These are phyloP conservation scores for Rhizophagus sp. DNA, from an alignment of 192 early-diverging fungal species.

Conservation along the genomic window DNA sequence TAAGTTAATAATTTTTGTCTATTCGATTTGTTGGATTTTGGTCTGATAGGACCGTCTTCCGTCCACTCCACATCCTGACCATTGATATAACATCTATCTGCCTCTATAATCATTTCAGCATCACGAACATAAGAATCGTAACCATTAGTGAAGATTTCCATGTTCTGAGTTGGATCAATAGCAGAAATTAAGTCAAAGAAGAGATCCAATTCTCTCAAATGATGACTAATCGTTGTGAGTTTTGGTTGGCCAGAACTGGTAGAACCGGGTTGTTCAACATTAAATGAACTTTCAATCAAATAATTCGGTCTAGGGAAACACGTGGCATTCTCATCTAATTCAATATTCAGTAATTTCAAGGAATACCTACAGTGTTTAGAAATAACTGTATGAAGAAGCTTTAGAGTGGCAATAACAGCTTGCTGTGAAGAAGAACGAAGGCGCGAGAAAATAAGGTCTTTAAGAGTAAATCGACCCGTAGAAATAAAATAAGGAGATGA, in stretches of 20 bases:
- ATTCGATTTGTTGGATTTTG: constrained; percentile 37
- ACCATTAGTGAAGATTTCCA: constrained; percentile 55
- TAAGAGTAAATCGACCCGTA: constrained; percentile 64
- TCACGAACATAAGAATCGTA: constrained; percentile 59
- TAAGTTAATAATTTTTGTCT: constrained; percentile 34
- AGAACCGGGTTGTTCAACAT: neutral
- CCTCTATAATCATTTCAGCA: constrained; percentile 49
- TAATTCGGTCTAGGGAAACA: constrained; percentile 41
- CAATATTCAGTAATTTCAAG: constrained; percentile 73
- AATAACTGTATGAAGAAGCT: constrained; percentile 75
- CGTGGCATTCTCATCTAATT: constrained; percentile 54
- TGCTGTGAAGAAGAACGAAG: constrained; percentile 84
- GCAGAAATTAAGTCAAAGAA: constrained; percentile 58
- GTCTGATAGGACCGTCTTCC: constrained; percentile 31
- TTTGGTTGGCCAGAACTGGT: constrained; percentile 14
- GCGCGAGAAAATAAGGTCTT: constrained; percentile 84
- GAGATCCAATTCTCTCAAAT: constrained; percentile 57
- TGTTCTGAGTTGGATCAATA: constrained; percentile 50
- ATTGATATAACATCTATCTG: constrained; percentile 51
- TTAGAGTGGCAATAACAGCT: constrained; percentile 82
- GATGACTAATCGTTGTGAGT: constrained; percentile 53
- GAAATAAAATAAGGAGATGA: constrained; percentile 57
- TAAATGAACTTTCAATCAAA: neutral
- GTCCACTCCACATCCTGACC: constrained; percentile 37
- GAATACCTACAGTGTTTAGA: constrained; percentile 76